Conservation (phyloP, 441 rosid species). For the Aquilaria agallochum region DNA sequence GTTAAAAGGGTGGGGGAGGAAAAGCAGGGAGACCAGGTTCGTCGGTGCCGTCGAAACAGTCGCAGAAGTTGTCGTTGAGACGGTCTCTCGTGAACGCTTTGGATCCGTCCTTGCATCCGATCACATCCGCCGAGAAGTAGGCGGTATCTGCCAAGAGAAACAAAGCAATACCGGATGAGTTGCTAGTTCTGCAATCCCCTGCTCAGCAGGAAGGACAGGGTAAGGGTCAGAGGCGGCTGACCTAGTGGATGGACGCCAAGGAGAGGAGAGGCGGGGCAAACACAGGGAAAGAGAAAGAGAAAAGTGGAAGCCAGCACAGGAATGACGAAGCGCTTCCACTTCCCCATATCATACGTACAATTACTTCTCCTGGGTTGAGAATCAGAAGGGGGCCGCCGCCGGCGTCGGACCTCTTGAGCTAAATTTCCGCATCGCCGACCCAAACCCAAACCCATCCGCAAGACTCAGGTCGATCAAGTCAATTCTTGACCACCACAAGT, state of each 20-base stretch:
- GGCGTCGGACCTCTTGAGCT: too few relatives aligned
- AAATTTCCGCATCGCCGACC: too few relatives aligned
- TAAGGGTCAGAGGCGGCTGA: conserved; percentile 9
- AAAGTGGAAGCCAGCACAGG: conserved; percentile 5
- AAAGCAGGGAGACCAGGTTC: conserved; percentile 63
- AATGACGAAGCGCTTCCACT: not conserved
- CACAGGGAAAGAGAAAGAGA: conserved; percentile 19
- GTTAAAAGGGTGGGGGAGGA: not conserved
- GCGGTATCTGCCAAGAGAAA: conserved; percentile 46
- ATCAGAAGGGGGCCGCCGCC: too few relatives aligned
- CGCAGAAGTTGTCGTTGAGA: conserved; percentile 87
- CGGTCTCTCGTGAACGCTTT: conserved; percentile 68
- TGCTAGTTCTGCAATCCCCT: not conserved
- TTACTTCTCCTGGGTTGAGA: too few relatives aligned
- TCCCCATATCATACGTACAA: too few relatives aligned
- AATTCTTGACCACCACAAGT: too few relatives aligned
- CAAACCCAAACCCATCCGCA: too few relatives aligned
- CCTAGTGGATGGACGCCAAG: conserved; percentile 77
- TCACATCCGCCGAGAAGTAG: conserved; percentile 52
- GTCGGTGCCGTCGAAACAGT: conserved; percentile 89
- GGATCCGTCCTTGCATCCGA: conserved; percentile 86
- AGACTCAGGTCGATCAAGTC: too few relatives aligned
- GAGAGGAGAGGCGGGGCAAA: conserved; percentile 26
- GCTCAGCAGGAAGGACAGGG: not conserved
- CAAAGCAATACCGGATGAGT: not conserved